These are phyloP conservation scores for Dacryopinax spathularia DNA, from an alignment of 768 basidiomycete species.

Conservation along the genomic window DNA sequence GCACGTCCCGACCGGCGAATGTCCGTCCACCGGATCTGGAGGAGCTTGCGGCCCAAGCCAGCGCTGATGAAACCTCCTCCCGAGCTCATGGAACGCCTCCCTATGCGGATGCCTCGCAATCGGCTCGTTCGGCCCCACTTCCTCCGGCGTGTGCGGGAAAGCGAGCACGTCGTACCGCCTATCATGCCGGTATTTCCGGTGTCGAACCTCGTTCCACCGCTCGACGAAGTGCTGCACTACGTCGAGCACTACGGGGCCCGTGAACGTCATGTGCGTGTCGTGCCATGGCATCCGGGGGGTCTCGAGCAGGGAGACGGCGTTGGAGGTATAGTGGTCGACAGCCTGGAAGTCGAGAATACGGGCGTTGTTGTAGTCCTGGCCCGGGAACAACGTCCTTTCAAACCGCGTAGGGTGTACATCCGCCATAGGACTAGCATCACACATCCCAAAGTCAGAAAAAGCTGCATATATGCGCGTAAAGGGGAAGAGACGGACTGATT, in stretches of 20 bases:
- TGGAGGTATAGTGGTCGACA: conserved; percentile 63
- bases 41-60: neutral
- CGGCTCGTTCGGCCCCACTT: conserved; percentile 46
- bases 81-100: conserved; percentile 43
- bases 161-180: conserved; percentile 51
- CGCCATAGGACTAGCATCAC: conserved; percentile 45
- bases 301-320: conserved; percentile 51
- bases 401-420: conserved; percentile 88
- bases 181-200: conserved; percentile 35
- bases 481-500: conserved; percentile 32
- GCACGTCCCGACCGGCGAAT: conserved; percentile 38
- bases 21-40: conserved; percentile 18
- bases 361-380: conserved; percentile 88
- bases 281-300: conserved; percentile 72
- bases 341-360: conserved; percentile 68
- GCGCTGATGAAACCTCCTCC: conserved; percentile 42
- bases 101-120: conserved; percentile 57
- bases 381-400: conserved; percentile 69
- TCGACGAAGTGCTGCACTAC: conserved; percentile 87
- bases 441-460: neutral
- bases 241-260: conserved; percentile 74
- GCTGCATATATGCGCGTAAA: no score
- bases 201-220: conserved; percentile 68
- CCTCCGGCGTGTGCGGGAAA: conserved; percentile 54
- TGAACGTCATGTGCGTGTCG: conserved; percentile 81